Base-by-base conservation (phyloP, 2,329 filamentous ascomycete genomes). In the Hypocreales sp. region DNA sequence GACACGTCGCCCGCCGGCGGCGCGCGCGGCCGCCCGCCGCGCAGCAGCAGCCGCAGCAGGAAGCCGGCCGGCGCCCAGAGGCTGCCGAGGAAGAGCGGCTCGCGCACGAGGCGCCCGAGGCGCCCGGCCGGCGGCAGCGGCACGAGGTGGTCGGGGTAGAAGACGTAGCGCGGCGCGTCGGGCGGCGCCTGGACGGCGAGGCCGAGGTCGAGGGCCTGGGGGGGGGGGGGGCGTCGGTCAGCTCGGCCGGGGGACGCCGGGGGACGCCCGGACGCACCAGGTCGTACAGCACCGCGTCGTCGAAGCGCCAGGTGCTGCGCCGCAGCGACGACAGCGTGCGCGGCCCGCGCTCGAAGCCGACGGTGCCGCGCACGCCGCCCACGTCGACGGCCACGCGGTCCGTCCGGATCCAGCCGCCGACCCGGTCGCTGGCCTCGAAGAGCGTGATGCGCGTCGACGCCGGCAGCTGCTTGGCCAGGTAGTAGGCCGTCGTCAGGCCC, bases 321-420 rank as follows among this genome's bases (percentile, higher is more conserved):
- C 46, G 37, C 47, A 61, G 37, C 52, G 69, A 56, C 31, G 79
- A 65, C 39, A 93, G 55, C 29, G 81, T 81, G 41, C 87, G 69
- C 14, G 90, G 81, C 0, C 87, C 90, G 38, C 72, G 68, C 56
- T 98, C 87, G 42, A 95, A 83, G 16, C 80, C 52, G 19, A 93
- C 67, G 4, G 44, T 49, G 10, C 51, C 56, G 26, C 63, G 53
- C 14, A 64, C 61, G 11, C 71, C 79, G 20, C 65, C 61, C 5
- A 62, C 53, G 8, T 54, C 47, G 10, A 79, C 67, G 2, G 67
- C 50, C 9, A 79, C 60, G 27, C 55, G 56, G 37, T 75, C 65
- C 2, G 79, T 83, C 35, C 72, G 58, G 22, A 95, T 60, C 86
- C 86, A 95, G 24, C 90, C 90, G 23, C 90, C 90, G 1, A 87